Conservation (phyloP, 805 yeast genomes). For the Ogataea allantospora region DNA sequence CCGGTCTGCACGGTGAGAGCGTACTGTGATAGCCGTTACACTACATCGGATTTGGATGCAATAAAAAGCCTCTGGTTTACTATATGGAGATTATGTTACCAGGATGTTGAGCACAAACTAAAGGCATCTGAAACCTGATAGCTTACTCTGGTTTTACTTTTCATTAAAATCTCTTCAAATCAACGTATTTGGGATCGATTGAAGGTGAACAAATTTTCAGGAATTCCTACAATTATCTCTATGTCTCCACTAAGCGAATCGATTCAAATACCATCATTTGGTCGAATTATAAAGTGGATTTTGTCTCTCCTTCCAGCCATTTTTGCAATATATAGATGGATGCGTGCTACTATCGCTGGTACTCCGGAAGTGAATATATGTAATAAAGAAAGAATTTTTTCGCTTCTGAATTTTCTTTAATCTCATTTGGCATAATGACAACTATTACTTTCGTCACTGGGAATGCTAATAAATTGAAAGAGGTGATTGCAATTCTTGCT, state of each 20-base stretch:
- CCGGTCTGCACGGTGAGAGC: slow-evolving; percentile 28
- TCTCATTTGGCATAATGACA: slow-evolving; percentile 16
- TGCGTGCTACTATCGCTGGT: slow-evolving; percentile 38
- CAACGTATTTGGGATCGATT: not conserved
- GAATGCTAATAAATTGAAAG: slow-evolving; percentile 81
- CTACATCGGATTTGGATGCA: slow-evolving; percentile 19
- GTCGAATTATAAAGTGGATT: slow-evolving; percentile 31
- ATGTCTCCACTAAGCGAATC: slow-evolving; percentile 36
- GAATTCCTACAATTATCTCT: not conserved
- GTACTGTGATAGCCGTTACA: slow-evolving; percentile 27
- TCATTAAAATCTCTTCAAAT: no score
- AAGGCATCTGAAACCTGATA: no score
- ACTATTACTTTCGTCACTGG: slow-evolving; percentile 55
- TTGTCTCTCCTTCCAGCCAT: slow-evolving; percentile 43
- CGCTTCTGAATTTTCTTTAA: slow-evolving; percentile 1
- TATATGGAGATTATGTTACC: not conserved
- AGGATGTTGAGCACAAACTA: no score
- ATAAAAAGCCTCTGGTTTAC: not conserved
- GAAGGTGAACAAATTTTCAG: not conserved
- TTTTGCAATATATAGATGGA: slow-evolving; percentile 37
- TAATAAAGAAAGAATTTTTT: slow-evolving; percentile 16
- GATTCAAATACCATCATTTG: slow-evolving; percentile 14
- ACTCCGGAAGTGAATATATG: slow-evolving; percentile 38
- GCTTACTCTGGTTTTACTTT: no score
- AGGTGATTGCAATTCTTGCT: slow-evolving; percentile 73